Conservation (phyloP, 1,284 basidiomycete species). For the Sphaerobolus stellatus region DNA sequence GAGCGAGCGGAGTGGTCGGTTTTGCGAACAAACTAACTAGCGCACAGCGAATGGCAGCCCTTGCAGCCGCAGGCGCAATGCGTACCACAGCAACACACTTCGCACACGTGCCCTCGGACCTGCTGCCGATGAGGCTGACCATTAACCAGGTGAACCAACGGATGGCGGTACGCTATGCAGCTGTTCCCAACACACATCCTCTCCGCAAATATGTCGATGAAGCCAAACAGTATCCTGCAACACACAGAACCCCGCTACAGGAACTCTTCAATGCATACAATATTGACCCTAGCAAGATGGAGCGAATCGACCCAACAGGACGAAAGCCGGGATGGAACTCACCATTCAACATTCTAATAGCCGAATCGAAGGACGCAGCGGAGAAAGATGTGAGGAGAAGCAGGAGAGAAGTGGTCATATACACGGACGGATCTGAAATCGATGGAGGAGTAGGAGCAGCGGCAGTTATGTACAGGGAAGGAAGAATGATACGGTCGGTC, state of each 20-base stretch:
- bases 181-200: slow-evolving; percentile 34
- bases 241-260: slow-evolving; percentile 19
- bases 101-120: slow-evolving; percentile 30
- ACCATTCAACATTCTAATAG: neutral
- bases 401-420: slow-evolving; percentile 20
- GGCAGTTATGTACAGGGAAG: no score
- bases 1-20: slow-evolving; percentile 14
- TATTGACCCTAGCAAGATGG: slow-evolving; percentile 14
- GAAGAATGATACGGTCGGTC: no score
- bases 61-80: slow-evolving; percentile 38
- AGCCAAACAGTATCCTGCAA: slow-evolving; percentile 7
- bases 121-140: slow-evolving; percentile 30
- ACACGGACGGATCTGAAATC: slow-evolving; percentile 30
- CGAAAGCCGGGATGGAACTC: neutral
- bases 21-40: slow-evolving; percentile 10
- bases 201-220: slow-evolving; percentile 20
- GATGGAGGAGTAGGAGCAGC: slow-evolving; percentile 28
- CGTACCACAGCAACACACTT: slow-evolving; percentile 31
- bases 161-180: slow-evolving; percentile 29
- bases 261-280: slow-evolving; percentile 17
- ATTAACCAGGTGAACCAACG: slow-evolving; percentile 26
- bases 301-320: slow-evolving; percentile 11
- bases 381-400: slow-evolving; percentile 14
- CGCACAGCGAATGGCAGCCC: slow-evolving; percentile 21
- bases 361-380: slow-evolving; percentile 7